Conservation (phyloP, 768 basidiomycete genomes). For the Pholiota microspora region DNA sequence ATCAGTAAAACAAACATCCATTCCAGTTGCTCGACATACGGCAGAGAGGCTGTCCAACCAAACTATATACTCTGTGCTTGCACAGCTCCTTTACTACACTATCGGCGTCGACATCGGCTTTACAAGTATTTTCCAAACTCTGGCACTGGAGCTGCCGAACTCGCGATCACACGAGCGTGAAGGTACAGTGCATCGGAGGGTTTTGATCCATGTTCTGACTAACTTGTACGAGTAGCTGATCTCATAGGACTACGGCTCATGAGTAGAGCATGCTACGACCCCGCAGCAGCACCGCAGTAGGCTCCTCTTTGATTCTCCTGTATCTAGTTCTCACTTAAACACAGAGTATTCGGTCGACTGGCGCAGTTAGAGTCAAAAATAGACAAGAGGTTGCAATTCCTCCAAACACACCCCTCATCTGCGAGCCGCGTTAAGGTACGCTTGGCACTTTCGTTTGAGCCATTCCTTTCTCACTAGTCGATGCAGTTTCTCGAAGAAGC, state of each 20-base stretch:
- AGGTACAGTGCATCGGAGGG: constrained; percentile 41
- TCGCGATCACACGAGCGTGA: constrained; percentile 81
- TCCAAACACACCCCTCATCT: constrained; percentile 81
- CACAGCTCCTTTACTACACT: constrained; percentile 37
- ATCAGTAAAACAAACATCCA: not conserved
- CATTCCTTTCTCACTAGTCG: not conserved
- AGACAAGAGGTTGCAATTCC: constrained; percentile 45
- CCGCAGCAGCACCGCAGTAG: constrained; percentile 70
- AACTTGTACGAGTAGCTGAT: constrained; percentile 57
- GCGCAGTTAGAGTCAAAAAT: constrained; percentile 50
- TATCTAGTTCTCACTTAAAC: not conserved
- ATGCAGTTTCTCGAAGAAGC: constrained; percentile 48
- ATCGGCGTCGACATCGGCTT: constrained; percentile 60
- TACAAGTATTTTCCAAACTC: constrained; percentile 41
- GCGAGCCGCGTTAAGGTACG: constrained; percentile 69
- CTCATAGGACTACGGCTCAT: constrained; percentile 79
- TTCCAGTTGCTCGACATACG: constrained; percentile 34
- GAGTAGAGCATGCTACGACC: constrained; percentile 86
- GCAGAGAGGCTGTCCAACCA: constrained; percentile 56
- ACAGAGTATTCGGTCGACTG: constrained; percentile 72
- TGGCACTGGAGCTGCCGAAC: constrained; percentile 75
- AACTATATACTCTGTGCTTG: constrained; percentile 38
- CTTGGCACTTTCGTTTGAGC: not conserved
- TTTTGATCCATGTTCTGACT: not conserved
- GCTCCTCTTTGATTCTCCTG: constrained; percentile 16